Conservation (phyloP, 148 eudicot species). For the Pouteria glomerata region DNA sequence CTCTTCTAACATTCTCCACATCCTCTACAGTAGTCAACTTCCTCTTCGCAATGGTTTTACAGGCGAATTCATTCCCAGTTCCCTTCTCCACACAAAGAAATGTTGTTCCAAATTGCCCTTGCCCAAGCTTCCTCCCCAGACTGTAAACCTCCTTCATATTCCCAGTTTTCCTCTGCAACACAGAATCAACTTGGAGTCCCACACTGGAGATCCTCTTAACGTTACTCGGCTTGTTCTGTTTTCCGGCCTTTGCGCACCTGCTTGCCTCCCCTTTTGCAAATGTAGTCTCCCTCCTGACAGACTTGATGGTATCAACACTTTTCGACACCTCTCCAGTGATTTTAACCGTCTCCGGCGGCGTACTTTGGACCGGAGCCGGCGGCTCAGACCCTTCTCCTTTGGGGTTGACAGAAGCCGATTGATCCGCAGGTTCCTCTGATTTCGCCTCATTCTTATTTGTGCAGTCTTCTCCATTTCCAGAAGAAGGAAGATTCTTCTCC, state of each 20-base stretch:
- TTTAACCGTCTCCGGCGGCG: constrained; percentile 16
- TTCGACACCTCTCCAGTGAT: constrained; percentile 9
- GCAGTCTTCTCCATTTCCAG: constrained; percentile 8
- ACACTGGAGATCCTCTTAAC: constrained; percentile 32
- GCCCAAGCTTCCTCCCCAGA: constrained; percentile 51
- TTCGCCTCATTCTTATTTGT: background rate
- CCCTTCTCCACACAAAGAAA: constrained; percentile 42
- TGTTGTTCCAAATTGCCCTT: constrained; percentile 58
- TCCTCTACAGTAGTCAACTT: constrained; percentile 47
- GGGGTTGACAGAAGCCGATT: constrained; percentile 7
- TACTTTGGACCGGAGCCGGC: constrained; percentile 9
- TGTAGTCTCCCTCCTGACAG: constrained; percentile 18
- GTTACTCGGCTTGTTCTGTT: constrained; percentile 18
- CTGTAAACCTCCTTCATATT: constrained; percentile 41
- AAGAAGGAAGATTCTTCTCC: constrained; percentile 18
- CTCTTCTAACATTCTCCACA: constrained; percentile 59
- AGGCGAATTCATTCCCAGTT: constrained; percentile 37
- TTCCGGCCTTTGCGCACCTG: background rate
- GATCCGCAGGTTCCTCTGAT: background rate
- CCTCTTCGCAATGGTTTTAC: constrained; percentile 56
- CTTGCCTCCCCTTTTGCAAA: constrained; percentile 7
- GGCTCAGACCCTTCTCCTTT: constrained; percentile 1
- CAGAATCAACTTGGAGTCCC: constrained; percentile 45
- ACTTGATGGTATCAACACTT: constrained; percentile 12
- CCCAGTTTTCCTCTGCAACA: constrained; percentile 41